A percentile compares a stretch with the other conserved stretches of the same genome.
phyloP scores from a whole-genome alignment of 2,329 filamentous ascomycete genomes.

The Phaeoacremonium minimum region DNA sequence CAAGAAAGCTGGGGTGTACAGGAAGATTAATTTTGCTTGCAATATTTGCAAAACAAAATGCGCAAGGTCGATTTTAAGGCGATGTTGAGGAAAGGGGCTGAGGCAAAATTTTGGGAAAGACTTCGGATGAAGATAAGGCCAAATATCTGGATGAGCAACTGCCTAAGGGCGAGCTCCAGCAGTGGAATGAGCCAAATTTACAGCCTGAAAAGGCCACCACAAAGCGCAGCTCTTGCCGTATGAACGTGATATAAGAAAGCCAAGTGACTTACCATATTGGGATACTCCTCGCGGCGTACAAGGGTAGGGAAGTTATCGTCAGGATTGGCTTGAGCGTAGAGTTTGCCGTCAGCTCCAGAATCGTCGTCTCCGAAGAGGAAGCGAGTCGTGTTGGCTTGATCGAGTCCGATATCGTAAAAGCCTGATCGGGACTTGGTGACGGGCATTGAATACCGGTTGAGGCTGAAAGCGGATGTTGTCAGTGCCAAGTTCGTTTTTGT shows the following conservation, averaged over 20 bases:
- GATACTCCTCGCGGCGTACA: constrained; percentile 55
- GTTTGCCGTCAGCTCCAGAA: constrained; percentile 57
- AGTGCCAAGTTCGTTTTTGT: neutral
- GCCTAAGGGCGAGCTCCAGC: too few species aligned
- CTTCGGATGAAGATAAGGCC: too few species aligned
- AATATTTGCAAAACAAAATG: too few species aligned
- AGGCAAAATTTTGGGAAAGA: too few species aligned
- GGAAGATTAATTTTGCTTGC: neutral
- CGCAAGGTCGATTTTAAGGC: too few species aligned
- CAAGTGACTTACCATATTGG: constrained; percentile 43
- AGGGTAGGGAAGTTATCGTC: constrained; percentile 88
- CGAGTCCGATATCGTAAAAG: constrained; percentile 65
- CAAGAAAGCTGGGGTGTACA: constrained; percentile 2
- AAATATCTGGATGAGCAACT: too few species aligned
- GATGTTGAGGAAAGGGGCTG: too few species aligned
- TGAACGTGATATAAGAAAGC: too few species aligned
- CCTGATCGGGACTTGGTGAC: constrained; percentile 68
- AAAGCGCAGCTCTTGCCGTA: too few species aligned
- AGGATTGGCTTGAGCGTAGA: constrained; percentile 66
- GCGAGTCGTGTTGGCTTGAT: constrained; percentile 78
- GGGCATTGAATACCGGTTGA: constrained; percentile 92
- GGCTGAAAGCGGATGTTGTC: constrained; percentile 40
- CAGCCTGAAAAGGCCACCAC: too few species aligned
- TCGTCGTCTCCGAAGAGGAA: constrained; percentile 85
- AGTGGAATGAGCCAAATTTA: too few species aligned